phyloP scores from a whole-genome alignment of 2,329 filamentous ascomycete genomes.

The Ascochyta rabiei region DNA sequence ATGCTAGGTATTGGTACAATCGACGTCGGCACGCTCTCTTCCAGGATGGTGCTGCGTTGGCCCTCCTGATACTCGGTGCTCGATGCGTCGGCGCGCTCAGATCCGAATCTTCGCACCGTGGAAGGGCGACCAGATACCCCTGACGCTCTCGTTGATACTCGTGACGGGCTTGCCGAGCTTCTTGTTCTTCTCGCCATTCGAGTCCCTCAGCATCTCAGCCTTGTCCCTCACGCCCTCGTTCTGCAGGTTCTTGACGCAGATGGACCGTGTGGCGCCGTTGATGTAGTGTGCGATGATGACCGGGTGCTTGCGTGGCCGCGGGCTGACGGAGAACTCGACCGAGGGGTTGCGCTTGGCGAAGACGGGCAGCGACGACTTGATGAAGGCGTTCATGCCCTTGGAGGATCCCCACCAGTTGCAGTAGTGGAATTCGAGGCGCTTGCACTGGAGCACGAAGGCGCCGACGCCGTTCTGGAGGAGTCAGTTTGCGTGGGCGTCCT shows the following conservation, averaged over 20 bases:
- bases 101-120: constrained; percentile 58
- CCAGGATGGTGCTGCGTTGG: constrained; percentile 11
- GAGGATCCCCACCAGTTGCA: constrained; percentile 96
- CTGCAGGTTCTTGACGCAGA: constrained; percentile 88
- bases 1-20: constrained; percentile 22
- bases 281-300: constrained; percentile 90
- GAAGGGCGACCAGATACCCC: constrained; percentile 69
- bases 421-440: constrained; percentile 93
- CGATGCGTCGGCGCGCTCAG: constrained; percentile 18
- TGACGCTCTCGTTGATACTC: constrained; percentile 68
- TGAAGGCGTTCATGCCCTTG: constrained; percentile 89
- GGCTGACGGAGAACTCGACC: constrained; percentile 90
- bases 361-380: constrained; percentile 73
- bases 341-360: constrained; percentile 85
- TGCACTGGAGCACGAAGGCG: constrained; percentile 97
- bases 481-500: background rate
- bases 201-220: constrained; percentile 72
- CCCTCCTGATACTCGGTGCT: background rate
- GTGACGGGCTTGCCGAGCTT: constrained; percentile 63
- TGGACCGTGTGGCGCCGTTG: constrained; percentile 82
- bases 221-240: constrained; percentile 82
- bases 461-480: constrained; percentile 66
- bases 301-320: constrained; percentile 87
- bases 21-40: background rate
- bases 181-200: constrained; percentile 75